A percentile compares a stretch with the other conserved stretches of the same genome.
phyloP scores from a whole-genome alignment of 305 asterid genomes.

The Fraxinus xanthoxyloides region DNA sequence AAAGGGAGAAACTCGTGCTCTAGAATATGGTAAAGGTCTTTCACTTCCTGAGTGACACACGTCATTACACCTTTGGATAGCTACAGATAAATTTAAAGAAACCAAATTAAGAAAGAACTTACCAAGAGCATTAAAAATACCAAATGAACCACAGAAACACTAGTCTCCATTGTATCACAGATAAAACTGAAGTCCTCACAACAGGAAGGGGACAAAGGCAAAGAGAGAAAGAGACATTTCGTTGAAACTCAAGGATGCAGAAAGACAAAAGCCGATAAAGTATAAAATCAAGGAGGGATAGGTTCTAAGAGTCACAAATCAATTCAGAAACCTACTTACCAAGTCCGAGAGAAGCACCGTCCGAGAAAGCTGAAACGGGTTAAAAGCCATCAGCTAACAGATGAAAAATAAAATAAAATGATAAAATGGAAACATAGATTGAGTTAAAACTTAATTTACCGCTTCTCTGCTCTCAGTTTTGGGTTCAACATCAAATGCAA shows the following conservation, averaged over 20 bases:
- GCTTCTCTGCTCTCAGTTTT: constrained; percentile 72
- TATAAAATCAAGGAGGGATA: neutral
- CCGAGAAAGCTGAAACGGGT: constrained; percentile 74
- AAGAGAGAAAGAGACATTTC: neutral
- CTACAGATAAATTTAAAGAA: constrained; percentile 33
- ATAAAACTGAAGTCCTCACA: neutral
- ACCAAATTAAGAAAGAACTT: neutral
- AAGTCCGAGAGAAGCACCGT: constrained; percentile 69
- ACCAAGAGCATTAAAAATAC: neutral
- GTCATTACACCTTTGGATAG: constrained; percentile 82
- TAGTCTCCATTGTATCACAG: neutral
- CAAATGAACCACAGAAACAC: constrained; percentile 5
- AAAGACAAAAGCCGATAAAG: neutral
- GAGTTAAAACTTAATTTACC: constrained; percentile 41
- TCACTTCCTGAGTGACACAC: constrained; percentile 80
- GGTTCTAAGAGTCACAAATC: constrained; percentile 6
- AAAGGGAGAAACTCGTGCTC: constrained; percentile 72
- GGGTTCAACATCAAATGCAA: constrained; percentile 72
- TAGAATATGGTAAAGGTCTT: constrained; percentile 72
- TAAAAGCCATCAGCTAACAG: constrained; percentile 23
- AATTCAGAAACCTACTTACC: constrained; percentile 46
- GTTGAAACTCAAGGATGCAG: constrained; percentile 8
- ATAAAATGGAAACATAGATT: constrained; percentile 6
- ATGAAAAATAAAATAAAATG: neutral
- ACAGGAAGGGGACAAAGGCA: neutral